phyloP scores from a whole-genome alignment of 495 filamentous ascomycete species.

The Aspergillus campestris region DNA sequence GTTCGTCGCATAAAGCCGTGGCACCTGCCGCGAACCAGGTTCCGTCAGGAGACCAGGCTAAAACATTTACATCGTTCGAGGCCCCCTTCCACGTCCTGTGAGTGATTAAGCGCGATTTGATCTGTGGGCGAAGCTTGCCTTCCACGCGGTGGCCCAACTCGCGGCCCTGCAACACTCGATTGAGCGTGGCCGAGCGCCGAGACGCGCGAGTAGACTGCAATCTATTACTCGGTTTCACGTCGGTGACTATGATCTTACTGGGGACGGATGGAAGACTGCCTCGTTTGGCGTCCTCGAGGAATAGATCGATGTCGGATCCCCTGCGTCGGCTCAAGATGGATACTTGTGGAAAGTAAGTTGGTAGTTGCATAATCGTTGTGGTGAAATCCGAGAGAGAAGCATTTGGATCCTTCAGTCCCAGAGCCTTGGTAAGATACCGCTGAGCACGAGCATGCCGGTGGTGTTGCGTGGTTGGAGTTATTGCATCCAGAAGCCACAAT shows the following conservation, averaged over 20 bases:
- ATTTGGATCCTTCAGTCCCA: no score
- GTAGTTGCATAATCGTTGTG: neutral
- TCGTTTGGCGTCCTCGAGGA: constrained; percentile 11
- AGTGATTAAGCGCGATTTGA: constrained; percentile 19
- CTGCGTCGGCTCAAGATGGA: constrained; percentile 4
- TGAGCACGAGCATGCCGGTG: no score
- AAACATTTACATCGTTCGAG: constrained; percentile 40
- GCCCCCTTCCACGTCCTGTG: constrained; percentile 43
- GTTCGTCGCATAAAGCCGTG: constrained; percentile 61
- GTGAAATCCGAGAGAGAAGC: no score
- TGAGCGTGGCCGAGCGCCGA: neutral
- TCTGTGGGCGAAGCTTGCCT: constrained; percentile 9
- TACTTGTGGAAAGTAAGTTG: constrained; percentile 2
- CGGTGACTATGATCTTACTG: constrained; percentile 3
- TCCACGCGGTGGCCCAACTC: constrained; percentile 14
- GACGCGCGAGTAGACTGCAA: neutral
- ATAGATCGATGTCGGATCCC: constrained; percentile 7
- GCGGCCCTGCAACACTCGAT: constrained; percentile 17
- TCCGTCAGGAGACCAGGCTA: constrained; percentile 44
- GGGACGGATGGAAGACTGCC: constrained; percentile 9
- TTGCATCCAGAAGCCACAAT: no score
- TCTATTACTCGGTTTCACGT: neutral
- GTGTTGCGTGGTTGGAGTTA: no score
- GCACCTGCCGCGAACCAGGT: constrained; percentile 52
- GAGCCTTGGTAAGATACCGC: no score